Evolutionary conservation across 306 rosid species (phyloP).

Genomic region (Quillaja saponaria): DNA sequence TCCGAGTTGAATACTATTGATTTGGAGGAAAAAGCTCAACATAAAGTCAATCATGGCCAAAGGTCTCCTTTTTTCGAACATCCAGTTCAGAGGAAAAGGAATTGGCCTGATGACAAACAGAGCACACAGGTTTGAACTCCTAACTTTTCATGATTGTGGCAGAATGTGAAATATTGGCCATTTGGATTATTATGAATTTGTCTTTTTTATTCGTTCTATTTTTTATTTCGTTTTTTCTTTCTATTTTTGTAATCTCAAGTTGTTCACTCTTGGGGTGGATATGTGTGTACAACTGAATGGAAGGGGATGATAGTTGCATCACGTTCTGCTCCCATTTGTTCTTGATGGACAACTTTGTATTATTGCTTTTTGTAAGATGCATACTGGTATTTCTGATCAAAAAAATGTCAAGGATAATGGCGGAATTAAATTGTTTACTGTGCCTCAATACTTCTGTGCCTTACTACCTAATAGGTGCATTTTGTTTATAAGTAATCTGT

Average conservation of each 20-base stretch:
- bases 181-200: no score
- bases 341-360: background rate
- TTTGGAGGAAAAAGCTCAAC: constrained; percentile 41
- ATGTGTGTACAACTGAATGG: constrained; percentile 1
- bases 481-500: background rate
- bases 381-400: constrained; percentile 12
- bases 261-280: background rate
- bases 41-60: constrained; percentile 36
- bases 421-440: background rate
- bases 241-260: no score
- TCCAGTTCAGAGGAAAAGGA: constrained; percentile 66
- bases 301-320: constrained; percentile 4
- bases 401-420: constrained; percentile 4
- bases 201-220: no score
- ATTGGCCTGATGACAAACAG: constrained; percentile 59
- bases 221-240: no score
- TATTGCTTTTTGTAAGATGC: background rate
- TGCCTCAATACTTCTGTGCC: background rate
- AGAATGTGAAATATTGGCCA: background rate
- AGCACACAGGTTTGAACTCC: constrained; percentile 56
- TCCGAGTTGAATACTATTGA: constrained; percentile 48
- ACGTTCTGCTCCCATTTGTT: background rate
- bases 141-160: constrained; percentile 17
- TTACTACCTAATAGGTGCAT: constrained; percentile 17
- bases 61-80: constrained; percentile 52